Evolutionary conservation across 2,329 filamentous ascomycete species (phyloP).

Genomic region (Pseudocercospora pini-densiflorae): DNA sequence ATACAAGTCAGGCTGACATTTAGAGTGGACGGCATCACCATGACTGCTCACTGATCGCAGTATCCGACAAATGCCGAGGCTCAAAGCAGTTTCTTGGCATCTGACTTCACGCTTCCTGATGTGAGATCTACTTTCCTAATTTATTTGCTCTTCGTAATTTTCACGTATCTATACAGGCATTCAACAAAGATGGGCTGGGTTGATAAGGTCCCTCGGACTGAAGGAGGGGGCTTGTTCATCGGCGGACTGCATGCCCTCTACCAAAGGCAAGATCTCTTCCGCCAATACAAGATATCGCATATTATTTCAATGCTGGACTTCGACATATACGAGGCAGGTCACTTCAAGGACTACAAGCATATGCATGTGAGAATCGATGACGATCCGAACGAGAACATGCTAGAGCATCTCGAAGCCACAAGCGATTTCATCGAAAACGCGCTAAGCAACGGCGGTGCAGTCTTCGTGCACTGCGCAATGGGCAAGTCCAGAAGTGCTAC

Average conservation of each 20-base stretch:
- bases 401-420: slow-evolving; percentile 72
- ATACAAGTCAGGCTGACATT: neutral
- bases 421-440: slow-evolving; percentile 81
- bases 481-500: slow-evolving; percentile 92
- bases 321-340: slow-evolving; percentile 61
- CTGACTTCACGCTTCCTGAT: slow-evolving; percentile 1
- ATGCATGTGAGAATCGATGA: slow-evolving; percentile 85
- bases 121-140: neutral
- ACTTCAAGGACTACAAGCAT: slow-evolving; percentile 62
- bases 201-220: slow-evolving; percentile 43
- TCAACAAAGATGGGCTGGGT: slow-evolving; percentile 44
- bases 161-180: neutral
- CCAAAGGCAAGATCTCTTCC: slow-evolving; percentile 61
- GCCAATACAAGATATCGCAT: slow-evolving; percentile 79
- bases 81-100: neutral
- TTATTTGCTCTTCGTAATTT: neutral
- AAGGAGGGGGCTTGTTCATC: slow-evolving; percentile 43
- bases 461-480: slow-evolving; percentile 82
- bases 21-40: neutral
- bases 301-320: slow-evolving; percentile 78
- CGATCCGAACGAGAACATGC: slow-evolving; percentile 81
- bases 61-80: neutral
- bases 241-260: slow-evolving; percentile 48
- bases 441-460: slow-evolving; percentile 62
- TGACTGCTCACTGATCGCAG: neutral